Evolutionary conservation across 176 grass and related monocot genomes (phyloP).

Genomic region (Zoysia pacifica): DNA sequence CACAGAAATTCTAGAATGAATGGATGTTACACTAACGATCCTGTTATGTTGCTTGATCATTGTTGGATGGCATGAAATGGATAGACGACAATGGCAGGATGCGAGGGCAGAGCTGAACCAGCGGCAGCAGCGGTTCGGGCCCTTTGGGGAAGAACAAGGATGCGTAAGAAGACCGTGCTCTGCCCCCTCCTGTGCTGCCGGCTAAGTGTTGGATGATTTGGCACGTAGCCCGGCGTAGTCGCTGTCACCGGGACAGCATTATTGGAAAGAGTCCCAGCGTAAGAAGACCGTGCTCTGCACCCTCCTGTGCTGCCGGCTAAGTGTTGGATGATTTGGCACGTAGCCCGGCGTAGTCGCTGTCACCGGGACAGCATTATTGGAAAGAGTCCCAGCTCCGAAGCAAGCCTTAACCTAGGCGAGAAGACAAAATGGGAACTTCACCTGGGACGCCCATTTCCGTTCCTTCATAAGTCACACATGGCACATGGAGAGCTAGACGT

Average conservation of each 20-base stretch:
- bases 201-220: background rate
- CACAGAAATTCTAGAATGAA: too few species aligned
- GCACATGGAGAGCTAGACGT: background rate
- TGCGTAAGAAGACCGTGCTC: background rate
- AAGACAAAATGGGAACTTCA: background rate
- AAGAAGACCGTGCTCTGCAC: too few species aligned
- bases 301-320: background rate
- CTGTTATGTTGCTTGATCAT: too few species aligned
- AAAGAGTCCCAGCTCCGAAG: slow-evolving; percentile 11
- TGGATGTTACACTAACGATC: too few species aligned
- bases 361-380: slow-evolving; percentile 13
- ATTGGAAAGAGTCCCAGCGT: slow-evolving; percentile 2
- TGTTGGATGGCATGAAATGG: too few species aligned
- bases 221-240: background rate
- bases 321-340: slow-evolving; percentile 8
- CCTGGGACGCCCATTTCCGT: background rate
- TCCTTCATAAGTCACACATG: background rate
- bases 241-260: slow-evolving; percentile 8
- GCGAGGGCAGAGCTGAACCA: too few species aligned
- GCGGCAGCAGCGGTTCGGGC: too few species aligned
- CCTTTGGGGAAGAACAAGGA: too few species aligned
- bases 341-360: background rate
- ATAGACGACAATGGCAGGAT: too few species aligned
- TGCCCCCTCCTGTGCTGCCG: background rate
- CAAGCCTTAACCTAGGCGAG: background rate